These are phyloP conservation scores for Heracleum sosnowskyi DNA, from an alignment of 129 eudicot species.

Conservation along the genomic window DNA sequence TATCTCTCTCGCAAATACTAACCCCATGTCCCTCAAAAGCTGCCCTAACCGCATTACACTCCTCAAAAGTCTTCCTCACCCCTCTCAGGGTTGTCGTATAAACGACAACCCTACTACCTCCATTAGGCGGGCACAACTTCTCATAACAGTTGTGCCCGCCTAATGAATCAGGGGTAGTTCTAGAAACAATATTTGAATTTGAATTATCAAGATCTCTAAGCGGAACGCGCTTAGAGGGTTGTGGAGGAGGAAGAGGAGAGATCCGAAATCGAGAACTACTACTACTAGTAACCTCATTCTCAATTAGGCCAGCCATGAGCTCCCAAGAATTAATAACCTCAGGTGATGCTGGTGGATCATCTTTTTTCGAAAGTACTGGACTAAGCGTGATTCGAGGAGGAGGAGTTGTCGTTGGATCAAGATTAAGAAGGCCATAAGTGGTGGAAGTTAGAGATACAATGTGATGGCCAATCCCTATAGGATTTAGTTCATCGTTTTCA, in stretches of 20 bases:
- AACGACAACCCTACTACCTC: slow-evolving; percentile 55
- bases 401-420: slow-evolving; percentile 35
- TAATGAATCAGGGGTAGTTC: not conserved
- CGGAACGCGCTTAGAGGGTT: slow-evolving; percentile 29
- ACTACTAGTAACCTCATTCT: slow-evolving; percentile 13
- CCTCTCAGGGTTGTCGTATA: slow-evolving; percentile 73
- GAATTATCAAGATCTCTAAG: slow-evolving; percentile 25
- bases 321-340: slow-evolving; percentile 87
- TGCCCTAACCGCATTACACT: slow-evolving; percentile 65
- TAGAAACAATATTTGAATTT: not conserved
- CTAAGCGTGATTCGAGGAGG: not conserved
- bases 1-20: slow-evolving; percentile 57
- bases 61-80: slow-evolving; percentile 70
- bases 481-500: slow-evolving; percentile 61
- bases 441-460: slow-evolving; percentile 92
- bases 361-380: not conserved
- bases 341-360: slow-evolving; percentile 32
- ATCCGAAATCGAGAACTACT: slow-evolving; percentile 30
- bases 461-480: slow-evolving; percentile 78
- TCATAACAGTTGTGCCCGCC: slow-evolving; percentile 27
- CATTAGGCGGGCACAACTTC: slow-evolving; percentile 61
- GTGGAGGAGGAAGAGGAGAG: slow-evolving; percentile 26
- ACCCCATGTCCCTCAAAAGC: slow-evolving; percentile 59
- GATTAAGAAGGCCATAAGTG: slow-evolving; percentile 64
- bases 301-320: slow-evolving; percentile 78